These are phyloP conservation scores for Phanerochaete sordida DNA, from an alignment of 768 basidiomycete species.

Conservation along the genomic window DNA sequence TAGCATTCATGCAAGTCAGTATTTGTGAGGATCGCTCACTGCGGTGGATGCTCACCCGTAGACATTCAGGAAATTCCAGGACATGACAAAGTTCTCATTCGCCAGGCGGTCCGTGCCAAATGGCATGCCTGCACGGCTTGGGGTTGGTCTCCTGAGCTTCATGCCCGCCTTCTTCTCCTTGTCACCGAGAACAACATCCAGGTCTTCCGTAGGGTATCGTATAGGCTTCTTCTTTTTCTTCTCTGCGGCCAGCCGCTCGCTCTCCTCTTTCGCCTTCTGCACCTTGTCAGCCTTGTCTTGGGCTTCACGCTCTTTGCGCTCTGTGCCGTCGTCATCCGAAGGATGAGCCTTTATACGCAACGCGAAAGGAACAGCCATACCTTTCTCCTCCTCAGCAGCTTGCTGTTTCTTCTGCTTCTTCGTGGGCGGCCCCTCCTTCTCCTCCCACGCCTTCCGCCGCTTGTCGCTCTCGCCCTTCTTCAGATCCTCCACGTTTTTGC, in stretches of 20 bases:
- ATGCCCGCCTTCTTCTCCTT: constrained; percentile 81
- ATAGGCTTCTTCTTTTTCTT: constrained; percentile 88
- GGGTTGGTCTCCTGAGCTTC: constrained; percentile 61
- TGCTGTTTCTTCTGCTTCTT: constrained; percentile 83
- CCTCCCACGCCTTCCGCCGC: constrained; percentile 87
- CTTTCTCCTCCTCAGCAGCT: constrained; percentile 71
- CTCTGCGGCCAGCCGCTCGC: constrained; percentile 66
- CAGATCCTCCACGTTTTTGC: constrained; percentile 71
- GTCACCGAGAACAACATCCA: constrained; percentile 76
- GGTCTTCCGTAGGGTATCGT: constrained; percentile 91
- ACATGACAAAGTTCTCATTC: constrained; percentile 86
- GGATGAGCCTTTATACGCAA: constrained; percentile 7
- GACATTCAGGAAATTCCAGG: constrained; percentile 92
- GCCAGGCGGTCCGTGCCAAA: constrained; percentile 59
- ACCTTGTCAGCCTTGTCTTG: constrained; percentile 68
- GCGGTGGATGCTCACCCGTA: constrained; percentile 68
- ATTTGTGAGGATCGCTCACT: too few species aligned
- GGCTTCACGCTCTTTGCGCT: constrained; percentile 67
- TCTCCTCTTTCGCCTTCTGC: constrained; percentile 63
- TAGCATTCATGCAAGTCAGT: too few species aligned
- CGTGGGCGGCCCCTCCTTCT: constrained; percentile 76
- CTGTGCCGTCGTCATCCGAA: constrained; percentile 31
- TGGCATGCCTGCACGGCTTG: constrained; percentile 60
- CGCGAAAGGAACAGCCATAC: constrained; percentile 32
- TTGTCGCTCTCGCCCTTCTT: constrained; percentile 91